phyloP scores from a whole-genome alignment of 2,329 filamentous ascomycete species.

The Monosporascus sp. region DNA sequence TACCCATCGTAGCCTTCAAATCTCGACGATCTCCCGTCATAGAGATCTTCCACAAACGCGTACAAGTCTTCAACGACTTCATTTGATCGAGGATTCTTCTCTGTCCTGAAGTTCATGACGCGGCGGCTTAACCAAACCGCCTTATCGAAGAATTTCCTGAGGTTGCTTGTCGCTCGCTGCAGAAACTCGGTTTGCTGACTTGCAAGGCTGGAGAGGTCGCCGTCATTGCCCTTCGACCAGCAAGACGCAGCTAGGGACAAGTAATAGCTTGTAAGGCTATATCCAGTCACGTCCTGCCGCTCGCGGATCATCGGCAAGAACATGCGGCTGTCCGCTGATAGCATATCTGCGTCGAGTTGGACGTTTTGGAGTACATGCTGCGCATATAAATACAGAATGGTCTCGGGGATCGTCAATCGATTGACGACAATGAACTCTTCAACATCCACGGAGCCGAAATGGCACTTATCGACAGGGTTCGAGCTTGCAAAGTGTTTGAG shows the following conservation, averaged over 20 bases:
- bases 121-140: not conserved
- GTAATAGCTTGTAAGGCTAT: not conserved
- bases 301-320: not conserved
- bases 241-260: not conserved
- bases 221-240: not conserved
- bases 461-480: constrained; percentile 24
- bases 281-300: not conserved
- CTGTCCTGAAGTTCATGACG: not conserved
- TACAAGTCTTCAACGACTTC: not conserved
- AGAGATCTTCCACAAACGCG: not conserved
- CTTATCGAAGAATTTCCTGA: not conserved
- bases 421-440: constrained; percentile 21
- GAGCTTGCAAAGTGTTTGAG: constrained; percentile 24
- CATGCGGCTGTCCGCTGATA: not conserved
- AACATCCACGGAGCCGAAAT: constrained; percentile 15
- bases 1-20: not conserved
- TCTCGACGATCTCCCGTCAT: not conserved
- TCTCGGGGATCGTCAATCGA: constrained; percentile 17
- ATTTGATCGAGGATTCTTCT: not conserved
- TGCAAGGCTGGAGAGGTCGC: not conserved
- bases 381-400: constrained; percentile 21
- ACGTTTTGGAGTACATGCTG: constrained; percentile 25
- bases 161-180: not conserved
- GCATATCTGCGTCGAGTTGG: constrained; percentile 20
- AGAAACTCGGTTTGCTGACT: not conserved